Evolutionary conservation across 495 filamentous ascomycete species (phyloP).

Genomic region (Cenococcum geophilum): DNA sequence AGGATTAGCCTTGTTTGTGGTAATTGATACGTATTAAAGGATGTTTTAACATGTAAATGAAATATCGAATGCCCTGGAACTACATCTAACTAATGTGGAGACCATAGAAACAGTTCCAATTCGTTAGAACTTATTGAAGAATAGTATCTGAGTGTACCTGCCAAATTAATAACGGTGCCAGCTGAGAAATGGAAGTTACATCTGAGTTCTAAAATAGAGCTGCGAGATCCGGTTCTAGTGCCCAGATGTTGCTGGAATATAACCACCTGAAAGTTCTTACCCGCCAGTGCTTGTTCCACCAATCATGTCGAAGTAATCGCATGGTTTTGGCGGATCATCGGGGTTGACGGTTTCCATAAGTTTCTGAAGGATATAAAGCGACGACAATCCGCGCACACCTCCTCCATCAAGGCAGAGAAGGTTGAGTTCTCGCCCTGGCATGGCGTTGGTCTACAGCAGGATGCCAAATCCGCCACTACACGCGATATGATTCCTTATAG

Average conservation of each 20-base stretch:
- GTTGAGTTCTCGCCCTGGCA: background rate
- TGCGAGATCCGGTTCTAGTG: no score
- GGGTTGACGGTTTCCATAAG: slow-evolving; percentile 12
- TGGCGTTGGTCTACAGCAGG: background rate
- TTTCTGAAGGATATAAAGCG: slow-evolving; percentile 16
- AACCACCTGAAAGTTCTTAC: slow-evolving; percentile 6
- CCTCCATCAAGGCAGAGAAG: slow-evolving; percentile 15
- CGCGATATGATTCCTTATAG: no score
- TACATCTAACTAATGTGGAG: no score
- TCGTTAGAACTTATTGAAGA: no score
- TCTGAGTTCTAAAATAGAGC: no score
- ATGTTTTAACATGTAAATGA: no score
- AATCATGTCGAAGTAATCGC: slow-evolving; percentile 25
- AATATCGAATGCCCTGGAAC: no score
- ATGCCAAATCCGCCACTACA: background rate
- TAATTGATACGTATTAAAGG: background rate
- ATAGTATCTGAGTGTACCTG: no score
- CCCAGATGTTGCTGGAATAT: no score
- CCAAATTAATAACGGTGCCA: no score
- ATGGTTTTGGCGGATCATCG: slow-evolving; percentile 15
- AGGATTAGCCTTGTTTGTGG: background rate
- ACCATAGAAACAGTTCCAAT: no score
- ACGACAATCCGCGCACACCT: slow-evolving; percentile 21
- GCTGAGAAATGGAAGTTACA: no score
- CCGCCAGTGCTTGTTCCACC: slow-evolving; percentile 25